A percentile compares a stretch with the other conserved stretches of the same genome.
phyloP scores from a whole-genome alignment of 148 eudicot species.

The Amaranthus palmeri region DNA sequence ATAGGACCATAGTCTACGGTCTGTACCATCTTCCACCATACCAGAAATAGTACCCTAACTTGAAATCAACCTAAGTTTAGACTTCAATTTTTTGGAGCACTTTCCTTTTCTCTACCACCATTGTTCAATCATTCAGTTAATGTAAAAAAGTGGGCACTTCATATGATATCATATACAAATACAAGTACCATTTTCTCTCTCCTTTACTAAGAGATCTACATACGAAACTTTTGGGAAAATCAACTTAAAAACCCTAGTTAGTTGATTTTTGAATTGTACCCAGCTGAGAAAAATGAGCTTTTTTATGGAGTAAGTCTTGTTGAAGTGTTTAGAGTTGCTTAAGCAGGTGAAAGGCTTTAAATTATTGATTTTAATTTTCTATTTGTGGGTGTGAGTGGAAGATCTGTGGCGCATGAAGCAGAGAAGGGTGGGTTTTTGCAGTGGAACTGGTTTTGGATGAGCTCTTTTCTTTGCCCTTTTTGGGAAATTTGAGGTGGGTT shows the following conservation, averaged over 20 bases:
- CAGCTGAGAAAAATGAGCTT: conserved; percentile 7
- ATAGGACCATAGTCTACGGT: too few species aligned
- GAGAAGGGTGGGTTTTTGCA: conserved; percentile 25
- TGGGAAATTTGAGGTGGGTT: conserved; percentile 18
- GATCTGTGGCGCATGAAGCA: conserved; percentile 41
- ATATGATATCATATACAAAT: not conserved
- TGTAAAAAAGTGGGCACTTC: not conserved
- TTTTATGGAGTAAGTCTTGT: not conserved
- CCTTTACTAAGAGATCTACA: conserved; percentile 11
- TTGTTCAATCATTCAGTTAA: conserved; percentile 21
- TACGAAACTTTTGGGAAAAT: not conserved
- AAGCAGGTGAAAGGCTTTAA: not conserved
- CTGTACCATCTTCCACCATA: too few species aligned
- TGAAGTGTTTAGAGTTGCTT: not conserved
- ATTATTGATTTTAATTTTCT: not conserved
- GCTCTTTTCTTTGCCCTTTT: not conserved
- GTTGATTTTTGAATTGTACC: not conserved
- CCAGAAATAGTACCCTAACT: not conserved
- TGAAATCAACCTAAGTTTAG: not conserved
- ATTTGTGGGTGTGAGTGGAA: conserved; percentile 16
- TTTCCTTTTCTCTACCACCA: conserved; percentile 2
- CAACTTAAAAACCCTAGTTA: conserved; percentile 21
- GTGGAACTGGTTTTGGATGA: conserved; percentile 41
- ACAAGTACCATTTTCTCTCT: not conserved
- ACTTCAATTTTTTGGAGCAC: not conserved